Conservation (phyloP, 768 basidiomycete genomes). For the Tricholoma bakamatsutake region DNA sequence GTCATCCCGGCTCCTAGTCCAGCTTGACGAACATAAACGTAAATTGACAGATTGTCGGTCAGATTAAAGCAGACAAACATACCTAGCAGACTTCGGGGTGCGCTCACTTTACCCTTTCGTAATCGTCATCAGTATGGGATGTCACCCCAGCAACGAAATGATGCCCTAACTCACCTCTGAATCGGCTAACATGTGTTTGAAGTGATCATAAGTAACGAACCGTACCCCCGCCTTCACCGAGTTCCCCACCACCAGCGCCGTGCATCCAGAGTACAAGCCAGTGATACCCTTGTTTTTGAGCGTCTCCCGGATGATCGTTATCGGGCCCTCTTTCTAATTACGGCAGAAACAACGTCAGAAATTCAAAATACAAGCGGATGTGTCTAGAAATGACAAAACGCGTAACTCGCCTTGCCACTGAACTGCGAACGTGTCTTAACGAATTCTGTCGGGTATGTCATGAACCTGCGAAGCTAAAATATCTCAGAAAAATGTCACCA, state of each 20-base stretch:
- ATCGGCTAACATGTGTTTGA: conserved; percentile 81
- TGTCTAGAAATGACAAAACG: neutral
- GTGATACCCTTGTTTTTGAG: conserved; percentile 65
- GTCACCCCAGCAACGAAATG: neutral
- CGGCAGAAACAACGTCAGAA: neutral
- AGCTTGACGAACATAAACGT: conserved; percentile 31
- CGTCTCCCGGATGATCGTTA: conserved; percentile 72
- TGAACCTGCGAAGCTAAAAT: conserved; percentile 50
- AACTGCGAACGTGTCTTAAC: conserved; percentile 95
- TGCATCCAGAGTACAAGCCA: conserved; percentile 92
- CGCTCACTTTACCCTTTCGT: conserved; percentile 83
- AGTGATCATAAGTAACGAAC: conserved; percentile 91
- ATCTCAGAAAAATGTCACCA: conserved; percentile 22
- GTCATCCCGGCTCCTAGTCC: conserved; percentile 85
- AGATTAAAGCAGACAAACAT: conserved; percentile 1
- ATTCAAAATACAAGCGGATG: neutral
- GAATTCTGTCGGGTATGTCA: conserved; percentile 88
- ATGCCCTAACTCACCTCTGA: conserved; percentile 49
- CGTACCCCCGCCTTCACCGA: conserved; percentile 92
- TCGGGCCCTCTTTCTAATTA: conserved; percentile 52
- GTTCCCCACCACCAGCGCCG: conserved; percentile 87
- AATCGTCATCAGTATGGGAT: neutral
- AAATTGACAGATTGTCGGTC: neutral
- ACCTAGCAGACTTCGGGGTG: conserved; percentile 82
- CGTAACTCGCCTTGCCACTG: conserved; percentile 54